Conservation (phyloP, 2,329 filamentous ascomycete genomes). For the Curvularia sp. region DNA sequence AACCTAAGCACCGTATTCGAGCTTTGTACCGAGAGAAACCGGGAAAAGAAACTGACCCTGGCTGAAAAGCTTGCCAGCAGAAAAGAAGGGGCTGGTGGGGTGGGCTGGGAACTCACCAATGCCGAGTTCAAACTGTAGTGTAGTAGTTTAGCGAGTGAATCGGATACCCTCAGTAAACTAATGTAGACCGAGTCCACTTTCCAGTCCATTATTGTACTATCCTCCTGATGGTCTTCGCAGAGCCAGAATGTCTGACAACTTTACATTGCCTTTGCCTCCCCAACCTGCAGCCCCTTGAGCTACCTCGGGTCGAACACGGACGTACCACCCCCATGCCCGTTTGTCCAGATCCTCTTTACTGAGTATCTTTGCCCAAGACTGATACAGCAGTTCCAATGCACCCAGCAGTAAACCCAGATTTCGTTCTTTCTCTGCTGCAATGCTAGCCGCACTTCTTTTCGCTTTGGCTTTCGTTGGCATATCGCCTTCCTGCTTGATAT, state of each 20-base stretch:
- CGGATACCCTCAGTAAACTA: not conserved
- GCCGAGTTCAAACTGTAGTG: slow-evolving; percentile 79
- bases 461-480: slow-evolving; percentile 31
- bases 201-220: not conserved
- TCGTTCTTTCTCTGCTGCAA: slow-evolving; percentile 68
- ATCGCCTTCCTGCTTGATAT: slow-evolving; percentile 31
- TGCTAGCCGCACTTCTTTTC: slow-evolving; percentile 58
- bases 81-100: slow-evolving; percentile 56
- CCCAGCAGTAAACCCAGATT: slow-evolving; percentile 75
- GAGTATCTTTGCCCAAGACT: slow-evolving; percentile 75
- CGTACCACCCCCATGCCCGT: slow-evolving; percentile 83
- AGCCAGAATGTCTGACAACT: slow-evolving; percentile 66
- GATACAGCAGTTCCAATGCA: slow-evolving; percentile 73
- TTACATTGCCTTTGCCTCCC: slow-evolving; percentile 79
- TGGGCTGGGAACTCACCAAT: slow-evolving; percentile 74
- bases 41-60: slow-evolving; percentile 72
- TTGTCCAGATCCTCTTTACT: slow-evolving; percentile 72
- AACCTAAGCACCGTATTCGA: slow-evolving; percentile 93
- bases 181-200: not conserved
- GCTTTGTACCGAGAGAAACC: slow-evolving; percentile 80
- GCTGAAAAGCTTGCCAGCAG: slow-evolving; percentile 72
- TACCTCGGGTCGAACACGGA: slow-evolving; percentile 76
- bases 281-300: slow-evolving; percentile 77
- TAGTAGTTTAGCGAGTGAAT: slow-evolving; percentile 54
- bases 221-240: slow-evolving; percentile 28